Evolutionary conservation across 495 filamentous ascomycete species (phyloP).

Genomic region (Bathelium albidoporum): DNA sequence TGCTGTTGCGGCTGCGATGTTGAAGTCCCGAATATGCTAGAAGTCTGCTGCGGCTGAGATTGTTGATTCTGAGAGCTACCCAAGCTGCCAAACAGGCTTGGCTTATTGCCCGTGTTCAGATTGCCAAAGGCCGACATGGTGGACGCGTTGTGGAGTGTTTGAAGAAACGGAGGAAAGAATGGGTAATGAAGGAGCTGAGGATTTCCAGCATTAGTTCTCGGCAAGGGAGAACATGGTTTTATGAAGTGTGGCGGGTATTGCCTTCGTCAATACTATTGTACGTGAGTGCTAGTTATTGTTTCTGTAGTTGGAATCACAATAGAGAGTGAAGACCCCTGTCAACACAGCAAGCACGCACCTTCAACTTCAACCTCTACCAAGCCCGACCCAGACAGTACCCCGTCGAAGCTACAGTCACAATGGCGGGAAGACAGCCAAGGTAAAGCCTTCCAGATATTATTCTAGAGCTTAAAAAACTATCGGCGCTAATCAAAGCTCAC

Average conservation of each 20-base stretch:
- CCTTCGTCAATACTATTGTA: too few species aligned
- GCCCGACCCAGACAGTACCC: background rate
- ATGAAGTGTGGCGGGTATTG: too few species aligned
- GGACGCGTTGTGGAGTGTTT: constrained; percentile 9
- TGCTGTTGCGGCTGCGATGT: constrained; percentile 17
- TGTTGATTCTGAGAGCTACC: constrained; percentile 17
- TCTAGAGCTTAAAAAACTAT: constrained; percentile 9
- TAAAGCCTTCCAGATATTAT: constrained; percentile 8
- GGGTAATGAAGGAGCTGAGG: background rate
- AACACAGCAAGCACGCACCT: background rate
- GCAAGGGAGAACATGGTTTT: background rate
- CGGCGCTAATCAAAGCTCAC: constrained; percentile 24
- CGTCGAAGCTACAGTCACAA: constrained; percentile 14
- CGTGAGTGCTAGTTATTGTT: too few species aligned
- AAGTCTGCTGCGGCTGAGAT: constrained; percentile 18
- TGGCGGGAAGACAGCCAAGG: constrained; percentile 35
- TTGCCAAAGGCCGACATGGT: constrained; percentile 38
- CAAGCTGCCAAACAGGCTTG: constrained; percentile 31
- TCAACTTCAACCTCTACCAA: constrained; percentile 5
- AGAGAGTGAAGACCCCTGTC: constrained; percentile 4
- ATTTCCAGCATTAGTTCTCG: background rate
- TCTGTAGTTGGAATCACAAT: too few species aligned
- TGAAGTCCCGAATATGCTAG: constrained; percentile 14
- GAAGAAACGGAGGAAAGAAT: too few species aligned
- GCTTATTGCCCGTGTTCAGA: constrained; percentile 23